phyloP scores from a whole-genome alignment of 176 grass and related monocot species.

The Eragrostis curvula region DNA sequence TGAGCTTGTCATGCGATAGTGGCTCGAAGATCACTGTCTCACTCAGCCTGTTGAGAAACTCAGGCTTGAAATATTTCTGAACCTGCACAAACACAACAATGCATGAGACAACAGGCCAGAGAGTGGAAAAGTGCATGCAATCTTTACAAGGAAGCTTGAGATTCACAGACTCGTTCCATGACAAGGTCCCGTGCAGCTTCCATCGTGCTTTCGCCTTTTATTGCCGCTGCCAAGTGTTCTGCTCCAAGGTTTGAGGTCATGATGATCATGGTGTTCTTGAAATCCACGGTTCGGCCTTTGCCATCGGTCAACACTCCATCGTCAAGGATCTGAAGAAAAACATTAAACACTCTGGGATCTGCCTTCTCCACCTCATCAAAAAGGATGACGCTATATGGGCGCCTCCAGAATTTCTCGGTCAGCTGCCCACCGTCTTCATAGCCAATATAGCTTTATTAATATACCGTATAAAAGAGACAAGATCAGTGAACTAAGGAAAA shows the following conservation, averaged over 20 bases:
- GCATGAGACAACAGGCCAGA: no score
- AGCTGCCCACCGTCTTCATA: constrained; percentile 47
- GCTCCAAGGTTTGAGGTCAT: constrained; percentile 68
- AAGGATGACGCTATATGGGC: constrained; percentile 44
- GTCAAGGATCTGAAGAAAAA: constrained; percentile 52
- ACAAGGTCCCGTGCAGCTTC: constrained; percentile 29
- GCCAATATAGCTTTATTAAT: constrained; percentile 13
- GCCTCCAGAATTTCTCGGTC: constrained; percentile 46
- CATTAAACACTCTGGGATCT: constrained; percentile 31
- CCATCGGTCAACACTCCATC: constrained; percentile 53
- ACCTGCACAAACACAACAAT: constrained; percentile 33
- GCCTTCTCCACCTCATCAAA: constrained; percentile 64
- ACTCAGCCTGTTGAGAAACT: constrained; percentile 49
- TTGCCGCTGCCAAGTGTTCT: constrained; percentile 29
- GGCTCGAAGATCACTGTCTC: constrained; percentile 57
- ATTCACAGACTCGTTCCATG: constrained; percentile 26
- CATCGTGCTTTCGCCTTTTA: constrained; percentile 18
- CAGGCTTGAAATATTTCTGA: constrained; percentile 46
- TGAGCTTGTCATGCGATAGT: constrained; percentile 39
- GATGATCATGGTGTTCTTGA: constrained; percentile 57
- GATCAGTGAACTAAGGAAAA: neutral
- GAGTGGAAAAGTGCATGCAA: neutral
- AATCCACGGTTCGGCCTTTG: constrained; percentile 49
- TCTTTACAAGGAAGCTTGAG: neutral
- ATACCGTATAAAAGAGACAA: neutral